Conservation (phyloP, 345 rosid species). For the Lepidium aucheri region DNA sequence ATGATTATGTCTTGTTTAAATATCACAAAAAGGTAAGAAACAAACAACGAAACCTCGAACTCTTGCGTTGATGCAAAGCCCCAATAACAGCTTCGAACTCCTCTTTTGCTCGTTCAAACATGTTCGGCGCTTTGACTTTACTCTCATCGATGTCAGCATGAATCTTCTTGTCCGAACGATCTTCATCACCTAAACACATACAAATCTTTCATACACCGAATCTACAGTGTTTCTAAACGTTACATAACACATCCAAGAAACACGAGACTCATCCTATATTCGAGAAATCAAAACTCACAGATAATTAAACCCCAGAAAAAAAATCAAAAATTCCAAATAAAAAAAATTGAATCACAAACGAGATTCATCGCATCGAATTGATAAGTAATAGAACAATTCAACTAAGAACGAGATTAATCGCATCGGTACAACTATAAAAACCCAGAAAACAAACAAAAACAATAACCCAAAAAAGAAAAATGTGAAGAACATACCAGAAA, state of each 20-base stretch:
- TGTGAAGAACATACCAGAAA: constrained; percentile 6
- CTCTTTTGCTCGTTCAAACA: constrained; percentile 57
- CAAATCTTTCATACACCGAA: neutral
- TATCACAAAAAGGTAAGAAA: neutral
- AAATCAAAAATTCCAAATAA: no score
- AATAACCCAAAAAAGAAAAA: neutral
- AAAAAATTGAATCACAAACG: no score
- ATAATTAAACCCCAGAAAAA: neutral
- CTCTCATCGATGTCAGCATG: constrained; percentile 36
- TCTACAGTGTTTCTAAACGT: neutral
- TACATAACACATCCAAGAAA: neutral
- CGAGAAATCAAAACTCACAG: neutral
- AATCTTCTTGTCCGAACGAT: constrained; percentile 25
- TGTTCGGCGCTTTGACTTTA: constrained; percentile 49
- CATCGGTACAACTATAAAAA: neutral
- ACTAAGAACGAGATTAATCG: neutral
- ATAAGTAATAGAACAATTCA: neutral
- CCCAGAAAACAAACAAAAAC: no score
- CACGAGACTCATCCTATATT: no score
- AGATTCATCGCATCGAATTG: neutral
- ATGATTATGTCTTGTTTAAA: neutral
- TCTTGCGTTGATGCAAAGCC: constrained; percentile 29
- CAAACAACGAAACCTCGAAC: constrained; percentile 15
- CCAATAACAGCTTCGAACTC: constrained; percentile 58
- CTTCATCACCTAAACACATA: constrained; percentile 9